Percentiles rank a stretch among this genome's conserved stretches.
Evolutionary conservation across 257 asterid genomes (phyloP).

Genomic region (Eucommia ulmoides): DNA sequence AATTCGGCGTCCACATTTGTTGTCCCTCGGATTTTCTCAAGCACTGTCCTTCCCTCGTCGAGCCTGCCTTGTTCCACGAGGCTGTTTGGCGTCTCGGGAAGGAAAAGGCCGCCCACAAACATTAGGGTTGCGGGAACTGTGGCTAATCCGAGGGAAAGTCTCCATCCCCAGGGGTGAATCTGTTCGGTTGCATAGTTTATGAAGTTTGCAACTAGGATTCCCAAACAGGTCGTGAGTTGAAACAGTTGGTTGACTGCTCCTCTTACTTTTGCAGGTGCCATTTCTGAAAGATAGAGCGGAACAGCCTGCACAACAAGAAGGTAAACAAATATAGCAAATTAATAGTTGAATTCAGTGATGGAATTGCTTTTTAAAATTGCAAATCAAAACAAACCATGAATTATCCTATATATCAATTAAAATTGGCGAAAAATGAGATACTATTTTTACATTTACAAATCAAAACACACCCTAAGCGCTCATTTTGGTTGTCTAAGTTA

Average conservation of each 20-base stretch:
- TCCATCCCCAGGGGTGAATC: constrained; percentile 78
- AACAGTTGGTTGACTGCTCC: constrained; percentile 65
- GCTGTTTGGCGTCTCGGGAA: constrained; percentile 75
- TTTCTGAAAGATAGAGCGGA: constrained; percentile 71
- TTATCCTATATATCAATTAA: too few relatives aligned
- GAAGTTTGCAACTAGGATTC: constrained; percentile 51
- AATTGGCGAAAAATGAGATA: too few relatives aligned
- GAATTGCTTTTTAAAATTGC: too few relatives aligned
- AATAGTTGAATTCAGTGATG: too few relatives aligned
- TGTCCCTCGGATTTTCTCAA: constrained; percentile 62
- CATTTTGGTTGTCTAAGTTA: too few relatives aligned
- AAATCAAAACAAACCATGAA: too few relatives aligned
- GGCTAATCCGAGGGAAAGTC: constrained; percentile 62
- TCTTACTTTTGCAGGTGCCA: constrained; percentile 68
- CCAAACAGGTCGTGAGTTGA: constrained; percentile 57
- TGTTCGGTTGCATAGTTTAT: constrained; percentile 40
- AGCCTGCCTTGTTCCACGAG: constrained; percentile 54
- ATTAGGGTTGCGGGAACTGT: constrained; percentile 48
- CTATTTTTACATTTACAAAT: too few relatives aligned
- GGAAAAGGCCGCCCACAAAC: constrained; percentile 54
- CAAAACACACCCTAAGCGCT: too few relatives aligned
- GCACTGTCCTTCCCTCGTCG: constrained; percentile 35
- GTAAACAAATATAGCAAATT: background rate
- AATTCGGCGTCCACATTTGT: constrained; percentile 52
- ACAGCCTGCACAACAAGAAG: constrained; percentile 38